Evolutionary conservation across 106 monocot species (phyloP), one percentile per base, ranked within the genome.

Genomic region (Agapanthus africanus): DNA sequence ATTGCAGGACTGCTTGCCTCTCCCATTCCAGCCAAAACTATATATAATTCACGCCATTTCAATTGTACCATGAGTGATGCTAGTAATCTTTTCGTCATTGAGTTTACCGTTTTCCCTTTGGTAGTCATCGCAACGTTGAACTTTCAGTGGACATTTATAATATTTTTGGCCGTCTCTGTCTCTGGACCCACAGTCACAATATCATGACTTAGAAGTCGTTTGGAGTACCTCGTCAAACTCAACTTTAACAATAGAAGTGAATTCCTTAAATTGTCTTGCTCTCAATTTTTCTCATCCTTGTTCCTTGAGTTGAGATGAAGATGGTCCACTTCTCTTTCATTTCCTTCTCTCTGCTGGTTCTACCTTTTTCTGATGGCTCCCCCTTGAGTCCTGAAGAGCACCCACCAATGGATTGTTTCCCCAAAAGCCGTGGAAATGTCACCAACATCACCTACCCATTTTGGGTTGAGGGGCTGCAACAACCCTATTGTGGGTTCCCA

Each of bases 371-470:
- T 19, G 16, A 36, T 36, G 62, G 35, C 15, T 33, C 34, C 4
- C 35, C 35, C 14, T 6, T 36, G n/a, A 25, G 13, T 22, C 6
- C 4, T 62, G 3, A 62, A 4, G 21, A 62, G 62, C 2, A 22
- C 37, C n/a, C 16, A 27, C 27, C 15, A 16, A 50, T 18, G 54
- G 18, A 74, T 42, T 79, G 79, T 39, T 4, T 41, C 28, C 74
- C 74, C 4, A 11, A 7, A 38, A 65, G 41, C 44, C 74, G 79
- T 54, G 79, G 74, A 11, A 23, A 28, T 14, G 40, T 79, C 35
- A 54, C 6, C 49, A 71, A 67, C 65, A 75, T 83, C 33, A 78
- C 32, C 18, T 80, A 70, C 36, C 80, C 80, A 23, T 80, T 80
- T 63, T 80, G 80, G 80, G 38, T 80, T 19, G 18, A 15, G 16